phyloP scores from a whole-genome alignment of 495 filamentous ascomycete genomes.

The Hypomontagnella submonticulosa region DNA sequence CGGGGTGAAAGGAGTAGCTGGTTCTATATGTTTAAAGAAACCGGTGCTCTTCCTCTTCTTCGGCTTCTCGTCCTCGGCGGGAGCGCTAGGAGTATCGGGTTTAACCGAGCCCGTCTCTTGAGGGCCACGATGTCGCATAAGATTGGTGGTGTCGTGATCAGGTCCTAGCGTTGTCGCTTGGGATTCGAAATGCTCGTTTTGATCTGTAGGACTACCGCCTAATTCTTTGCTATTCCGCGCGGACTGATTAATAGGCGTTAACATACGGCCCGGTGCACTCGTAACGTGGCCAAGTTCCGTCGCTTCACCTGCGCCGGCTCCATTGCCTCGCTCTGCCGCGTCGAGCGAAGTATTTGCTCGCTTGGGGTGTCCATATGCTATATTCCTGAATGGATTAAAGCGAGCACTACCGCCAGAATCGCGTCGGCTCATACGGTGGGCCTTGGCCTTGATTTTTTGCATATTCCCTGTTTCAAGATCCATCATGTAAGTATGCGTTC shows the following conservation, averaged over 20 bases:
- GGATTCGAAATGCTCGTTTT: slow-evolving; percentile 39
- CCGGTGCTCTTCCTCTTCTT: slow-evolving; percentile 50
- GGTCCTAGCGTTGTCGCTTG: slow-evolving; percentile 41
- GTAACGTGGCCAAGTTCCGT: slow-evolving; percentile 31
- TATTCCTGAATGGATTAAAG: slow-evolving; percentile 51
- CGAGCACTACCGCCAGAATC: slow-evolving; percentile 40
- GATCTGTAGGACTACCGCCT: slow-evolving; percentile 17
- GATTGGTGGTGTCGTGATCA: slow-evolving; percentile 12
- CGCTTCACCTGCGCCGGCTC: slow-evolving; percentile 3
- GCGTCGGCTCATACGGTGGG: slow-evolving; percentile 47
- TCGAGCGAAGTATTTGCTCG: slow-evolving; percentile 41
- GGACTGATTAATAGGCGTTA: slow-evolving; percentile 34
- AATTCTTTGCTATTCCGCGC: slow-evolving; percentile 36
- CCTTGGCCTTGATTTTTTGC: slow-evolving; percentile 46
- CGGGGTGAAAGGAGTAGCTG: slow-evolving; percentile 69
- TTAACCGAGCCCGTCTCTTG: slow-evolving; percentile 9
- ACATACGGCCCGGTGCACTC: slow-evolving; percentile 41
- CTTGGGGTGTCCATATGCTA: slow-evolving; percentile 37
- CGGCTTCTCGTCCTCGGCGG: slow-evolving; percentile 44
- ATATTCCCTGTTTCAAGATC: slow-evolving; percentile 49
- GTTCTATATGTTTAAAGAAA: slow-evolving; percentile 56
- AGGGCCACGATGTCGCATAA: slow-evolving; percentile 27
- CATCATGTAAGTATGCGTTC: slow-evolving; percentile 46
- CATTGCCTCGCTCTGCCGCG: slow-evolving; percentile 39
- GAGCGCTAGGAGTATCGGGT: slow-evolving; percentile 3